Evolutionary conservation across 805 yeast species (phyloP), one percentile per base, ranked within the genome.

Genomic region (Yamadazyma sp.): DNA sequence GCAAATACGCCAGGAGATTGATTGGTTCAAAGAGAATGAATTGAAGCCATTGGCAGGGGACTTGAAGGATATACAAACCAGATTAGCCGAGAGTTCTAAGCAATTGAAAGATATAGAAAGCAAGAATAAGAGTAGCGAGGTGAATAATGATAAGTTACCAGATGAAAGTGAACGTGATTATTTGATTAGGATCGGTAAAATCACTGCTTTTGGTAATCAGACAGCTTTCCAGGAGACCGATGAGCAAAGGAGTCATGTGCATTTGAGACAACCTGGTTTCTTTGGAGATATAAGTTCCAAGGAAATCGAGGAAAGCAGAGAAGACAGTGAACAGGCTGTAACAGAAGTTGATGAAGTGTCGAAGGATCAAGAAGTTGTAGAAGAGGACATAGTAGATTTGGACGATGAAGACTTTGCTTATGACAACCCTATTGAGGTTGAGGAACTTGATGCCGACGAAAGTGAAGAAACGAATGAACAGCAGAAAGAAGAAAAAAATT

Each of bases 171-270:
- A 84, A 52, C 77, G 77, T 40, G 97, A 90, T 35, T 90, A 61
- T 53, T 67, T 93, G 43, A 77, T 93, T 0, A 71, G 99, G 46
- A 90, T 91, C 0, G 99, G 99, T 19, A 81, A 88, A 56, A 78
- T 89, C 39, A 93, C 99, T 0, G 98, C 98, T 0, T 93, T 93
- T 67, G 95, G 96, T 8, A 76, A 77, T 20, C 62, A 77, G 14
- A 69, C 71, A 27, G 81, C 78, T 2, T 84, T 87, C 48, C 70
- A 65, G 13, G 70, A 69, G 26, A 64, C 55, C 11, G 62, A 55
- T 12, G 64, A 19, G 54, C 10, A 38, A n/a, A 38, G 19, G 29
- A 62, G 67, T 12, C 82, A 77, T 49, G 70, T 66, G 39, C 53
- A 66, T 37, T 58, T 79, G 35, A 48, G 73, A 20, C 66, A 68